Evolutionary conservation across 257 asterid genomes (phyloP), one percentile per base, ranked within the genome.

Genomic region (Thymus mandschuricus): DNA sequence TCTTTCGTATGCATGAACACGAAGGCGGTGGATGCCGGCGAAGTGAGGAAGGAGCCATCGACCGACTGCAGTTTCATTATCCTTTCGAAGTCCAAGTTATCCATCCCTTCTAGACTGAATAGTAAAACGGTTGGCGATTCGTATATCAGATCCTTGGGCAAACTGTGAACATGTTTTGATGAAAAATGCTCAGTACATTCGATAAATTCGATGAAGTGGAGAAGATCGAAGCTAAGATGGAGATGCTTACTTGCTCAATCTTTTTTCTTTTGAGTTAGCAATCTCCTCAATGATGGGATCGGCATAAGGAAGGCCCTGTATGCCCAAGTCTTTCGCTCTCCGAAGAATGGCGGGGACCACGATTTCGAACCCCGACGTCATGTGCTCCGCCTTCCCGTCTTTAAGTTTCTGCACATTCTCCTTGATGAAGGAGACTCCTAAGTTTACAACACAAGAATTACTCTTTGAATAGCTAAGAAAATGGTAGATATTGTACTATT

Each of bases 1-100:
- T 87, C 86, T 21, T 76, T 67, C 0, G 90, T 85, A n/a, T 87
- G 73, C 84, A 83, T 83, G 50, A 78, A 74, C 0, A 86, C 90
- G 50, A 65, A 72, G 46, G 86, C 90, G 40, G 90, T 85, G 2
- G 90, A 69, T 27, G 88, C 68, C n/a, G 86, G 86, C 11, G 90
- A 87, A 10, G 81, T 75, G 68, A 83, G 79, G 71, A 87, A 83
- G 29, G 88, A 83, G 38, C 93, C 90, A 51, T 80, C 78, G 5
- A 38, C 41, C 27, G 84, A 33, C 13, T 76, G 85, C 21, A 83
- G 58, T 27, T 81, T 83, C 8, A 87, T 74, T 13, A 87, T 63
- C 60, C 70, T 87, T 48, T 81, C 58, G 90, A 90, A 87, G 4
- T 85, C 80, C 55, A 79, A 52, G 8, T 76, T 71, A 0, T 66